phyloP scores from a whole-genome alignment of 2,329 filamentous ascomycete genomes.

The Sordariomycetes sp. region DNA sequence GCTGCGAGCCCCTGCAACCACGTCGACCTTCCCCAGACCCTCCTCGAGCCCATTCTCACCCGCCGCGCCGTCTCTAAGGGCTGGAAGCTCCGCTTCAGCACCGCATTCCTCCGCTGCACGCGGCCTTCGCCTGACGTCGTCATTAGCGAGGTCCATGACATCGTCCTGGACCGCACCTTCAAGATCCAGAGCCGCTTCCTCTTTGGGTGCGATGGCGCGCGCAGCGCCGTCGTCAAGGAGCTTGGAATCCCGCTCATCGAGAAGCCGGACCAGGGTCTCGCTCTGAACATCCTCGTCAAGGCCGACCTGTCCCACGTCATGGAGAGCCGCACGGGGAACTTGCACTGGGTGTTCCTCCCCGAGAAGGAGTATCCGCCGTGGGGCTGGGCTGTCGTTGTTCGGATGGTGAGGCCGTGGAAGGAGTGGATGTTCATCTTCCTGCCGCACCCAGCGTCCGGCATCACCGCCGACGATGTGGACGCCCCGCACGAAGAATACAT shows the following conservation, averaged over 20 bases:
- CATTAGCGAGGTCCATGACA: conserved; percentile 22
- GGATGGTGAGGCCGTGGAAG: conserved; percentile 55
- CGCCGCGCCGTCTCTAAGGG: conserved; percentile 22
- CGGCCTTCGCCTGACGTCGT: conserved; percentile 12
- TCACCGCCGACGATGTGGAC: conserved; percentile 14
- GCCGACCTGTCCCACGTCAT: conserved; percentile 39
- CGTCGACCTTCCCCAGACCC: conserved; percentile 30
- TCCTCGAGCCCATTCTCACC: conserved; percentile 29
- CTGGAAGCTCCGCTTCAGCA: conserved; percentile 25
- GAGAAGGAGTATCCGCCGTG: conserved; percentile 38
- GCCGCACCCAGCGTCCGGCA: conserved; percentile 24
- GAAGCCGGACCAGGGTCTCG: conserved; percentile 27
- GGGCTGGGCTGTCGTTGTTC: conserved; percentile 35
- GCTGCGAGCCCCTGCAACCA: conserved; percentile 27
- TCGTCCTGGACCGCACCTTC: conserved; percentile 23
- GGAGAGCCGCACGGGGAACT: conserved; percentile 39
- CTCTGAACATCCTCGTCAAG: conserved; percentile 28
- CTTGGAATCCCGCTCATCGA: conserved; percentile 27
- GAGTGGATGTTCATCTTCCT: conserved; percentile 52
- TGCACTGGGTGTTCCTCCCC: conserved; percentile 50
- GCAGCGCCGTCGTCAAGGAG: conserved; percentile 24
- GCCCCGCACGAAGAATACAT: conserved; percentile 35
- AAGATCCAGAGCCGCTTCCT: conserved; percentile 38
- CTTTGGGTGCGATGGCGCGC: conserved; percentile 41
- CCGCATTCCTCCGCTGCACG: conserved; percentile 18